Percentiles rank a stretch among this genome's conserved stretches.
phyloP scores from a whole-genome alignment of 345 rosid genomes.

The Luvunga scandens region DNA sequence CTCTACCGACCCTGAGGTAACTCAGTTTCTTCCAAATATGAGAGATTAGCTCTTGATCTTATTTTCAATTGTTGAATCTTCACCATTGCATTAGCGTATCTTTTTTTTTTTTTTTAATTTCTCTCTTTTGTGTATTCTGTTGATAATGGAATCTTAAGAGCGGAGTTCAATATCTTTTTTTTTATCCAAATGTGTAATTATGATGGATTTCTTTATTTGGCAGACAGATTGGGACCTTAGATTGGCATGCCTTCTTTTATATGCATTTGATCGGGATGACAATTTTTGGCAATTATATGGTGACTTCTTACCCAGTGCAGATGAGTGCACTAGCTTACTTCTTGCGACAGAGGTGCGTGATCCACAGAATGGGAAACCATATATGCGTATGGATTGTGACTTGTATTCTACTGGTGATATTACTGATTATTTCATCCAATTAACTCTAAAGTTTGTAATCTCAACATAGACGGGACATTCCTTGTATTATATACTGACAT shows the following conservation, averaged over 20 bases:
- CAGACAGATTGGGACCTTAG: conserved; percentile 98
- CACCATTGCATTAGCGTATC: neutral
- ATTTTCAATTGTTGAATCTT: neutral
- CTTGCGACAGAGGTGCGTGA: conserved; percentile 79
- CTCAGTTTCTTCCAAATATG: neutral
- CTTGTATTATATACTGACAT: neutral
- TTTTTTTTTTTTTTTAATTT: neutral
- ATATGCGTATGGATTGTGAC: neutral
- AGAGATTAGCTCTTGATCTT: neutral
- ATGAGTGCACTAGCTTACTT: conserved; percentile 90
- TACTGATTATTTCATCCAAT: neutral
- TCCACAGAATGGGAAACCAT: neutral
- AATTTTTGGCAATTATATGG: conserved; percentile 92
- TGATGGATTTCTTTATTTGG: conserved; percentile 19
- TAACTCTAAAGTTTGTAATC: neutral
- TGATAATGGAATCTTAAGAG: neutral
- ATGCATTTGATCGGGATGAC: conserved; percentile 68
- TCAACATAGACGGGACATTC: neutral
- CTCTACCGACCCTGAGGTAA: conserved; percentile 87
- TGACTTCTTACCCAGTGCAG: conserved; percentile 80
- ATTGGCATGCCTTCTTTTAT: conserved; percentile 84
- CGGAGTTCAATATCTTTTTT: conserved; percentile 2
- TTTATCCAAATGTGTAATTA: neutral
- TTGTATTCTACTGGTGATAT: neutral
- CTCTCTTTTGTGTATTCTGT: neutral